phyloP scores from a whole-genome alignment of 192 early-diverging fungal species.

The Podila epicladia region DNA sequence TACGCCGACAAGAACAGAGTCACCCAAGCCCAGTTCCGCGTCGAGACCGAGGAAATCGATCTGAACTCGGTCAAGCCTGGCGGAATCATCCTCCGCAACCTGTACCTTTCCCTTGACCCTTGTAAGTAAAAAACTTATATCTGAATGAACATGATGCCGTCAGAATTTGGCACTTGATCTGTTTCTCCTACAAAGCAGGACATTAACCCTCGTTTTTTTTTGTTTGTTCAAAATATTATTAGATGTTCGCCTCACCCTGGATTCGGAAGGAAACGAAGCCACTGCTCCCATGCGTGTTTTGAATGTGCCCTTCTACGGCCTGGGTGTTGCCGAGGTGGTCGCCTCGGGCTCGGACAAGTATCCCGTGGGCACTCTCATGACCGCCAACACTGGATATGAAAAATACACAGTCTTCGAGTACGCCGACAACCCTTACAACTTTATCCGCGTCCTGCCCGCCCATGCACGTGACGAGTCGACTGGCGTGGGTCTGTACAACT shows the following conservation, averaged over 20 bases:
- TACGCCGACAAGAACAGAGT: constrained; percentile 29
- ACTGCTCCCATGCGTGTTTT: constrained; percentile 2
- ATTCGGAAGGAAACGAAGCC: constrained; percentile 11
- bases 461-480: constrained; percentile 42
- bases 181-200: too few relatives aligned
- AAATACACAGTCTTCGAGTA: constrained; percentile 61
- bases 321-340: constrained; percentile 48
- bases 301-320: constrained; percentile 21
- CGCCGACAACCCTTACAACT: constrained; percentile 38
- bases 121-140: constrained; percentile 10
- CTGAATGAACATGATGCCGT: too few relatives aligned
- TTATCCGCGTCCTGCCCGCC: constrained; percentile 61
- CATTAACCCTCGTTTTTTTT: too few relatives aligned
- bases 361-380: constrained; percentile 69
- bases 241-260: constrained; percentile 29
- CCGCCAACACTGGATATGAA: constrained; percentile 65
- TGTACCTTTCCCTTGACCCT: constrained; percentile 79
- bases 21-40: constrained; percentile 20
- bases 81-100: constrained; percentile 63
- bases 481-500: constrained; percentile 21
- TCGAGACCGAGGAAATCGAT: constrained; percentile 36
- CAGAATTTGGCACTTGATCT: too few relatives aligned
- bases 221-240: too few relatives aligned
- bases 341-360: constrained; percentile 57
- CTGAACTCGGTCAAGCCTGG: constrained; percentile 53